A percentile compares a stretch with the other conserved stretches of the same genome.
These are phyloP conservation scores for Closterium sp. DNA, from an alignment of 139 green algal genomes.

Conservation along the genomic window DNA sequence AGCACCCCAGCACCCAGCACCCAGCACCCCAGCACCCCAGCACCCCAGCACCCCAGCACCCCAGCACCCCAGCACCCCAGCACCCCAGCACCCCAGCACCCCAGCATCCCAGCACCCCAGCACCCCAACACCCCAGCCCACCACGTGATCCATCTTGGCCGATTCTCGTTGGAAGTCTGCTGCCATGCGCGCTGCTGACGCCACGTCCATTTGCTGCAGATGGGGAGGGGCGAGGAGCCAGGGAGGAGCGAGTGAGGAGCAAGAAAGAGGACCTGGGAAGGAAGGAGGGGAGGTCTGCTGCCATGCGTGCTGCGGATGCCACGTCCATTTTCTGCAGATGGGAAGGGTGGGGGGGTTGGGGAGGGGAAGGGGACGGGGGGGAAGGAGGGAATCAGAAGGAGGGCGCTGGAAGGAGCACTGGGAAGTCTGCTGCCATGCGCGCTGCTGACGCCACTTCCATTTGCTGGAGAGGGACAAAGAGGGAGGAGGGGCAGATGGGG, in stretches of 20 bases:
- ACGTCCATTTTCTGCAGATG: conserved; percentile 26
- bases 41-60: no score
- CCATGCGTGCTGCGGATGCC: background rate
- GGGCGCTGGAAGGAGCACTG: no score
- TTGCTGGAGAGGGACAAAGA: background rate
- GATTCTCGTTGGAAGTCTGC: conserved; percentile 29
- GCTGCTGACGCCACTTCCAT: conserved; percentile 7
- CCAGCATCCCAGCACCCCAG: background rate
- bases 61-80: no score
- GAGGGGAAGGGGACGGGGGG: no score
- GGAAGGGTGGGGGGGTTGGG: no score
- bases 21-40: no score
- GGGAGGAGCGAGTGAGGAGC: background rate
- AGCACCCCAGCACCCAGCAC: no score
- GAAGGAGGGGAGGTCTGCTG: conserved; percentile 24
- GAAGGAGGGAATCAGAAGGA: background rate
- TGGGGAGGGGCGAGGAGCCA: background rate
- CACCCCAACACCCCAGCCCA: background rate
- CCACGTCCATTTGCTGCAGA: conserved; percentile 26
- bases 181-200: background rate
- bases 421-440: conserved; percentile 24
- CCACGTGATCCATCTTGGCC: conserved; percentile 36
- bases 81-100: background rate
- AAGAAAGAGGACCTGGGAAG: background rate
- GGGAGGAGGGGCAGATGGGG: no score